phyloP scores from a whole-genome alignment of 257 asterid species.

The Solanum piurae region DNA sequence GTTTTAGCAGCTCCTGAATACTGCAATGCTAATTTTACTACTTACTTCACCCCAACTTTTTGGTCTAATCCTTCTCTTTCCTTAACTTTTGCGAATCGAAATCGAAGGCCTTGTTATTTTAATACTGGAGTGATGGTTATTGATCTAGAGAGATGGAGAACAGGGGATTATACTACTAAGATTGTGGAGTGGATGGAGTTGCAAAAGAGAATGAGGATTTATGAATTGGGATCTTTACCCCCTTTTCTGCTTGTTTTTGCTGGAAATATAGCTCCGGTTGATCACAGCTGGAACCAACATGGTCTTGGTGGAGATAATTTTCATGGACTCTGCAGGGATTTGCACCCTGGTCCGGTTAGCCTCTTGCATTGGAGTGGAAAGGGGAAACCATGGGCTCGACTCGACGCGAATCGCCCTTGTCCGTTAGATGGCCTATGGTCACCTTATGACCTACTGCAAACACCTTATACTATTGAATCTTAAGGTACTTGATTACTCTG shows the following conservation, averaged over 20 bases:
- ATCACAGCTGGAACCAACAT: conserved; percentile 96
- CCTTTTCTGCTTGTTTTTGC: conserved; percentile 85
- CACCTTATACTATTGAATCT: conserved; percentile 51
- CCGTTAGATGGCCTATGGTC: conserved; percentile 91
- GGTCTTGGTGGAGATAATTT: conserved; percentile 94
- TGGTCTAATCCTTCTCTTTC: conserved; percentile 90
- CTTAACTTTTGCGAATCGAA: conserved; percentile 50
- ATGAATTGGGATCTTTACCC: conserved; percentile 85
- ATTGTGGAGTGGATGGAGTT: conserved; percentile 96
- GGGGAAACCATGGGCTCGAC: conserved; percentile 90
- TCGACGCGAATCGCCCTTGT: conserved; percentile 63
- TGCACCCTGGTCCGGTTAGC: conserved; percentile 93
- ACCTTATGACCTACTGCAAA: conserved; percentile 69
- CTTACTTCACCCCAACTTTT: conserved; percentile 87
- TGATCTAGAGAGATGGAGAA: conserved; percentile 69
- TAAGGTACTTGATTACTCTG: conserved; percentile 20
- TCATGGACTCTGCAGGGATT: conserved; percentile 67
- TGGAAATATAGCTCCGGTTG: conserved; percentile 81
- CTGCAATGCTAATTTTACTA: conserved; percentile 85
- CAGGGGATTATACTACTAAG: conserved; percentile 50
- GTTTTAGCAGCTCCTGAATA: conserved; percentile 91
- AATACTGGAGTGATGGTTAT: conserved; percentile 95
- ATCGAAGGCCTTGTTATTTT: conserved; percentile 69
- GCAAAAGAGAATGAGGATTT: conserved; percentile 87
- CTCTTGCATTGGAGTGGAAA: conserved; percentile 96